phyloP scores from a whole-genome alignment of 257 asterid genomes.

The Parsonsia alboflavescens region DNA sequence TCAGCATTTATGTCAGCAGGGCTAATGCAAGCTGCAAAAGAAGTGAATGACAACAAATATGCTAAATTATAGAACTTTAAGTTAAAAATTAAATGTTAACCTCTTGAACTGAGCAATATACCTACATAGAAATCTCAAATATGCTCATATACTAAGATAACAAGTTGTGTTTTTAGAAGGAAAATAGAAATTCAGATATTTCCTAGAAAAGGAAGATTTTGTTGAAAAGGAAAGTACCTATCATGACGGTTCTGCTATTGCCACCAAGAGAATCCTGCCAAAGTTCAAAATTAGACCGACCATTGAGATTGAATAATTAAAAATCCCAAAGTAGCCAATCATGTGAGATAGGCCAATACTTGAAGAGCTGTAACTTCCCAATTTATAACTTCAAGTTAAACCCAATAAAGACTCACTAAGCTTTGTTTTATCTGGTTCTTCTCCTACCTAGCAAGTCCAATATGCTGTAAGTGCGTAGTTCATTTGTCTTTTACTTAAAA shows the following conservation, averaged over 20 bases:
- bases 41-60: background rate
- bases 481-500: background rate
- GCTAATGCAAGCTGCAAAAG: constrained; percentile 85
- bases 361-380: background rate
- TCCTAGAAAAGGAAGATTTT: background rate
- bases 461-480: background rate
- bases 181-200: background rate
- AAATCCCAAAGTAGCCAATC: background rate
- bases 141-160: background rate
- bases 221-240: constrained; percentile 46
- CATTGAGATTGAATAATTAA: background rate
- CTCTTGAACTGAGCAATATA: background rate
- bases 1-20: constrained; percentile 99
- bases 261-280: constrained; percentile 99
- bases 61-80: background rate
- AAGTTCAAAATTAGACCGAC: constrained; percentile 12
- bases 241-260: constrained; percentile 97
- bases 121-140: background rate
- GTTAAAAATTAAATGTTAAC: background rate
- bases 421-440: background rate
- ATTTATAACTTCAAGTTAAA: constrained; percentile 1
- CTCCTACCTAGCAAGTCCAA: background rate
- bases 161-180: background rate
- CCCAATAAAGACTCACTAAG: background rate
- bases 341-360: background rate